phyloP scores from a whole-genome alignment of 192 early-diverging fungal species.

The Cetraspora pellucida region DNA sequence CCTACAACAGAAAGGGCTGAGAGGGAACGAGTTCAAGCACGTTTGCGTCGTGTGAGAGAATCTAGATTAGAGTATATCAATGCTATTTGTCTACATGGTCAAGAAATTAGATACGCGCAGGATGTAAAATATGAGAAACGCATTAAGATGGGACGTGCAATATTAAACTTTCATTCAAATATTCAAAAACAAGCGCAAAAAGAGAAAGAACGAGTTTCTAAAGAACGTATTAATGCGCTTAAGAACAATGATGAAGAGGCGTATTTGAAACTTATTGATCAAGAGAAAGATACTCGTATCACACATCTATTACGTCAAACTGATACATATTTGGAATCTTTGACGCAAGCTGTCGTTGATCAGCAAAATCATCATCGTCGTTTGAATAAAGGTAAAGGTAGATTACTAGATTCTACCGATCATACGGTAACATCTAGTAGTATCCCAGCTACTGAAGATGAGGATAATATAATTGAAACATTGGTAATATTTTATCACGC shows the following conservation, averaged over 20 bases:
- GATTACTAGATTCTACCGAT: background rate
- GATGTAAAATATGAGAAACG: conserved; percentile 65
- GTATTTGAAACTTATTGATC: conserved; percentile 91
- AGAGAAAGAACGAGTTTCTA: conserved; percentile 76
- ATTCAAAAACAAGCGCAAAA: conserved; percentile 94
- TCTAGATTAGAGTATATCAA: too few species aligned
- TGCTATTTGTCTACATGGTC: too few species aligned
- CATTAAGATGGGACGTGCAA: conserved; percentile 72
- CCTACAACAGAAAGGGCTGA: conserved; percentile 87
- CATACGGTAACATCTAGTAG: background rate
- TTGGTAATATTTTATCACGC: conserved; percentile 1
- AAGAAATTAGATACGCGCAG: conserved; percentile 47
- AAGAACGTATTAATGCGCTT: conserved; percentile 95
- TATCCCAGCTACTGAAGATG: conserved; percentile 44
- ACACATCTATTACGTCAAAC: conserved; percentile 91
- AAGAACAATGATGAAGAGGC: conserved; percentile 98
- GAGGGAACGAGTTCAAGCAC: conserved; percentile 65
- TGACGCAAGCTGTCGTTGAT: conserved; percentile 81
- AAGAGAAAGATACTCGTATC: conserved; percentile 96
- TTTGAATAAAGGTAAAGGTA: background rate
- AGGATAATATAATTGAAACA: conserved; percentile 40
- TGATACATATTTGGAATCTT: conserved; percentile 75
- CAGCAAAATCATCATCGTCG: conserved; percentile 69
- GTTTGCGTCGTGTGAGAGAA: too few species aligned
- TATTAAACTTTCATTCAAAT: conserved; percentile 77